phyloP scores from a whole-genome alignment of 2,329 filamentous ascomycete species.

The Exserohilum rostratum region DNA sequence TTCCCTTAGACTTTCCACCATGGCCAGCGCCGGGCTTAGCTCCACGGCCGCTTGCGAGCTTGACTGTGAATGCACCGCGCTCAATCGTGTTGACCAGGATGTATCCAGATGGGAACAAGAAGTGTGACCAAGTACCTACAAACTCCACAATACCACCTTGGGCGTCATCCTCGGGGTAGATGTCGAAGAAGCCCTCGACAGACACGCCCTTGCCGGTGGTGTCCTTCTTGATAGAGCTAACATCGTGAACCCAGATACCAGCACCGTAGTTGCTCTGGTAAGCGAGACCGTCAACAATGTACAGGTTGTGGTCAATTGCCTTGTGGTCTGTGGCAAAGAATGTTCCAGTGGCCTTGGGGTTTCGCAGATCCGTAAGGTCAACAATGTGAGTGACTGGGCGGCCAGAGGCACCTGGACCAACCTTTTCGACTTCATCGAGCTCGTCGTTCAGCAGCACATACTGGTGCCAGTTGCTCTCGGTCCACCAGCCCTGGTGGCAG shows the following conservation, averaged over 20 bases:
- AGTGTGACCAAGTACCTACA: slow-evolving; percentile 53
- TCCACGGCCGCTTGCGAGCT: slow-evolving; percentile 33
- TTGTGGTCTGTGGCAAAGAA: slow-evolving; percentile 48
- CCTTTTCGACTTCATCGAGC: slow-evolving; percentile 37
- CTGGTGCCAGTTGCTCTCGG: slow-evolving; percentile 46
- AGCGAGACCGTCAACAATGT: slow-evolving; percentile 48
- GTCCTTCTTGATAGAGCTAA: slow-evolving; percentile 48
- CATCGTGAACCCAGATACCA: slow-evolving; percentile 49
- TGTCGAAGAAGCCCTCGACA: slow-evolving; percentile 52
- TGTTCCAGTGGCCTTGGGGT: slow-evolving; percentile 49
- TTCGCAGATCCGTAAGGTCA: slow-evolving; percentile 41
- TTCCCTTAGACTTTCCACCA: slow-evolving; percentile 25
- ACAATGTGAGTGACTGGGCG: slow-evolving; percentile 45
- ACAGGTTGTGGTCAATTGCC: slow-evolving; percentile 55
- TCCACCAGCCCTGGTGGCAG: slow-evolving; percentile 65
- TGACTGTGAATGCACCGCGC: slow-evolving; percentile 46
- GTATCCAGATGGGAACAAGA: slow-evolving; percentile 43
- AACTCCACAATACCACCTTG: slow-evolving; percentile 46
- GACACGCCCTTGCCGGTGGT: slow-evolving; percentile 47
- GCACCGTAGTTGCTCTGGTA: slow-evolving; percentile 53
- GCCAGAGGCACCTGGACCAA: slow-evolving; percentile 39
- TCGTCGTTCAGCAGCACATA: slow-evolving; percentile 45
- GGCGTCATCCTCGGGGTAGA: slow-evolving; percentile 51
- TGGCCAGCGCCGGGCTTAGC: slow-evolving; percentile 27
- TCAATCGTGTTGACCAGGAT: slow-evolving; percentile 49